Conservation (phyloP, 2,329 filamentous ascomycete species). For the Corynespora cassiicola region DNA sequence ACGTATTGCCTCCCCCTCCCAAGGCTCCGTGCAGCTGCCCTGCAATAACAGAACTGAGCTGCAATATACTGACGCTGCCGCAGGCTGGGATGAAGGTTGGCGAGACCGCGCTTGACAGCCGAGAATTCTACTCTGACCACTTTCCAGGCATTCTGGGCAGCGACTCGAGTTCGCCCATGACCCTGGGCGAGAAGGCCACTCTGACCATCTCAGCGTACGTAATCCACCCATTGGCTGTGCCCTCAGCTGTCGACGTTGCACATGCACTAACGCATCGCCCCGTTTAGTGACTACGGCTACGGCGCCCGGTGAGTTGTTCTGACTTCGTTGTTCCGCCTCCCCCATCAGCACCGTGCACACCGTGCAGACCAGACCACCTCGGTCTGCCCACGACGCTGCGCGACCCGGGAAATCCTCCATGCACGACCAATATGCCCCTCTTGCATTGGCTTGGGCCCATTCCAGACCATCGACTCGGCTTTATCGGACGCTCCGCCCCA, state of each 20-base stretch:
- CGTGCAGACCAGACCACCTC: too few relatives aligned
- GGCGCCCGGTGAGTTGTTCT: constrained; percentile 40
- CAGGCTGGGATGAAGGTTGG: constrained; percentile 69
- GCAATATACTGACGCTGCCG: constrained; percentile 25
- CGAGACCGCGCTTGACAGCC: too few relatives aligned
- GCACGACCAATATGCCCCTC: constrained; percentile 8
- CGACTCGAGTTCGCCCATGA: constrained; percentile 67
- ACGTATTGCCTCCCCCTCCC: constrained; percentile 30
- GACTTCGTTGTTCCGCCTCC: constrained; percentile 1
- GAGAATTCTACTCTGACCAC: too few relatives aligned
- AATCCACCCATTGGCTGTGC: constrained; percentile 7
- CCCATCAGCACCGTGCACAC: constrained; percentile 5
- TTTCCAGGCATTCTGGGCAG: constrained; percentile 67
- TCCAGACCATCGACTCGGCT: constrained; percentile 6
- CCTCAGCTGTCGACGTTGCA: too few relatives aligned
- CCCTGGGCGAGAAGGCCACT: constrained; percentile 86
- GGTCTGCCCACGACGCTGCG: too few relatives aligned
- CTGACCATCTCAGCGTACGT: constrained; percentile 80
- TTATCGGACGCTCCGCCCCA: constrained; percentile 3
- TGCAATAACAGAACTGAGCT: constrained; percentile 7
- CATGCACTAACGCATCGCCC: constrained; percentile 25
- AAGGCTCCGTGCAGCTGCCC: constrained; percentile 1
- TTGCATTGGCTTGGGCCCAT: constrained; percentile 1
- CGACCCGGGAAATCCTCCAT: too few relatives aligned
- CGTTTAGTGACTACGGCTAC: constrained; percentile 44